phyloP scores from a whole-genome alignment of 257 asterid species.

The Jaltomata sinuosa region DNA sequence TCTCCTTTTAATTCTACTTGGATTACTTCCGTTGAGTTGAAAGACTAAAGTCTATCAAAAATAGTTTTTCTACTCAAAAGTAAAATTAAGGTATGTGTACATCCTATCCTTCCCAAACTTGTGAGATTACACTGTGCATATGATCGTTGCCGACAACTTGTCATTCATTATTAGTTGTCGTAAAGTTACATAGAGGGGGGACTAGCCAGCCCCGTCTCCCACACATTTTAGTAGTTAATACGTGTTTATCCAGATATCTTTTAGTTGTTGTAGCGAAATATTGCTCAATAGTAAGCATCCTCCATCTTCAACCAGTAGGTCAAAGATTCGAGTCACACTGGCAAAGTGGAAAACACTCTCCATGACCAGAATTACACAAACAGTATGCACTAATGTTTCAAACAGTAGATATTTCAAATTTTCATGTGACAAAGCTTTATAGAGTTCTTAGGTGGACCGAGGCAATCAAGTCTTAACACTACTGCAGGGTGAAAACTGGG shows the following conservation, averaged over 20 bases:
- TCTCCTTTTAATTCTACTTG: neutral
- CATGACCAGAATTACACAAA: neutral
- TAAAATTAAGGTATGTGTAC: neutral
- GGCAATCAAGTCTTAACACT: neutral
- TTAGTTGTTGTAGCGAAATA: too few relatives aligned
- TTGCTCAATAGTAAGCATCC: neutral
- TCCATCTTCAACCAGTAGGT: neutral
- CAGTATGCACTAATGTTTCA: neutral
- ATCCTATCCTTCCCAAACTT: too few relatives aligned
- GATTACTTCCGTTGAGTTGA: neutral
- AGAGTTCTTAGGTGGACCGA: neutral
- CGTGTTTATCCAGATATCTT: too few relatives aligned
- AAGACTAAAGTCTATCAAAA: neutral
- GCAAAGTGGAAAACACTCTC: neutral
- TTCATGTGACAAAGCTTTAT: neutral
- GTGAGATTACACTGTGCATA: too few relatives aligned
- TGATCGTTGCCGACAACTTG: too few relatives aligned
- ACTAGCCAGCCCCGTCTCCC: too few relatives aligned
- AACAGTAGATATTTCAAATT: neutral
- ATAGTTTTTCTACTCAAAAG: neutral
- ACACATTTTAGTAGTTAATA: too few relatives aligned
- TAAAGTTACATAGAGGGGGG: too few relatives aligned
- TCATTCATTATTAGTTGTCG: too few relatives aligned
- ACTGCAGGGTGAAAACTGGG: neutral
- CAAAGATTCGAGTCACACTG: neutral